A percentile compares a stretch with the other conserved stretches of the same genome.
Conservation (phyloP, 192 early-diverging fungal species). For the Rhizophagus clarus region DNA sequence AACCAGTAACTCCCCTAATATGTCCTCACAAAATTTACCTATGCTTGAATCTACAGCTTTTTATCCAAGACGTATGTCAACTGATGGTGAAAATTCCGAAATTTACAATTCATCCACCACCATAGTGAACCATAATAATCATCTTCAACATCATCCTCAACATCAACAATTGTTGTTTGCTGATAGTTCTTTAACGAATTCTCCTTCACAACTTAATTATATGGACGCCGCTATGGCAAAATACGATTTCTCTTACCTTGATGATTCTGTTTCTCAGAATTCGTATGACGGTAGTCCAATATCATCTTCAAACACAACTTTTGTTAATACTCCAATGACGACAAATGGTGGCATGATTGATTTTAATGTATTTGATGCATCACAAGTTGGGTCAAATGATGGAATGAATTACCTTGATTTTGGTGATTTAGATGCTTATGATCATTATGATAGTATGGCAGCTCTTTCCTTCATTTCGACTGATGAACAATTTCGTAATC, state of each 20-base stretch:
- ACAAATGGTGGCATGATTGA: slow-evolving; percentile 21
- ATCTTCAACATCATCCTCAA: slow-evolving; percentile 4
- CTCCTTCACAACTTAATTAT: background rate
- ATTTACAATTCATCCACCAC: background rate
- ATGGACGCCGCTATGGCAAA: slow-evolving; percentile 15
- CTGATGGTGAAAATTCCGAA: slow-evolving; percentile 19
- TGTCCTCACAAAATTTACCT: slow-evolving; percentile 9
- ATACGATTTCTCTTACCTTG: slow-evolving; percentile 2
- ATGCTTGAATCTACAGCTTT: background rate
- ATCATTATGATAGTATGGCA: slow-evolving; percentile 11
- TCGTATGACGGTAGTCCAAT: slow-evolving; percentile 12
- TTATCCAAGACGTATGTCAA: slow-evolving; percentile 1
- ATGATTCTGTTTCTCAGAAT: slow-evolving; percentile 1
- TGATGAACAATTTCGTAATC: slow-evolving; percentile 12
- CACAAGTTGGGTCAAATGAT: background rate
- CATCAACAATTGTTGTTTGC: slow-evolving; percentile 15
- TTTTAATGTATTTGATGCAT: slow-evolving; percentile 16
- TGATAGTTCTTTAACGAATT: background rate
- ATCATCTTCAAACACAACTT: background rate
- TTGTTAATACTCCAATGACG: background rate
- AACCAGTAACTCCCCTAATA: background rate
- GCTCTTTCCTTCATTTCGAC: slow-evolving; percentile 4
- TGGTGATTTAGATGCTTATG: background rate
- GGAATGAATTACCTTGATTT: background rate
- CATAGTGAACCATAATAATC: background rate